Conservation (phyloP, 345 rosid species). For the Turritis glabra region DNA sequence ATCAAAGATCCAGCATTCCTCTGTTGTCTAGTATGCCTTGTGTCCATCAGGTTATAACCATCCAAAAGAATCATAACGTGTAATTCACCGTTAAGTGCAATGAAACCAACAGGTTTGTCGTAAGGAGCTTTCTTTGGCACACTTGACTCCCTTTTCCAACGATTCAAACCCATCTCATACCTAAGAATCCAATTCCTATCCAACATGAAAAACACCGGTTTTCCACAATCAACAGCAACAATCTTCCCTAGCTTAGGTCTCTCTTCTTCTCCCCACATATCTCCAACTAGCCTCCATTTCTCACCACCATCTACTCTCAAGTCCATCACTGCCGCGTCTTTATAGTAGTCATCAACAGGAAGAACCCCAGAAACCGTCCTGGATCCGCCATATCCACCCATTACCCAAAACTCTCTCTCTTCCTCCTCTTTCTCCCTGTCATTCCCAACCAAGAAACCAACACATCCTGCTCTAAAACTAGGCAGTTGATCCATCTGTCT, state of each 20-base stretch:
- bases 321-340: conserved; percentile 79
- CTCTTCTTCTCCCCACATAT: conserved; percentile 78
- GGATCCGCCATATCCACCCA: conserved; percentile 92
- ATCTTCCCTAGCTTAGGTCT: conserved; percentile 71
- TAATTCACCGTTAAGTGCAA: conserved; percentile 65
- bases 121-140: conserved; percentile 56
- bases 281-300: conserved; percentile 74
- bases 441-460: conserved; percentile 58
- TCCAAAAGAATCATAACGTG: conserved; percentile 57
- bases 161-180: conserved; percentile 61
- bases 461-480: conserved; percentile 83
- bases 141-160: conserved; percentile 64
- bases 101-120: conserved; percentile 58
- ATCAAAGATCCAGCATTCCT: conserved; percentile 56
- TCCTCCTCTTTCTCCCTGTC: conserved; percentile 44
- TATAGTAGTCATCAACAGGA: conserved; percentile 81
- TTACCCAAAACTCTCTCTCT: conserved; percentile 84
- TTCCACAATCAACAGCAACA: conserved; percentile 48
- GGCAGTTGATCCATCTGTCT: conserved; percentile 64
- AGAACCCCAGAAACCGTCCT: conserved; percentile 76
- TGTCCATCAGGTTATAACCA: conserved; percentile 50
- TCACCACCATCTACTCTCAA: conserved; percentile 42
- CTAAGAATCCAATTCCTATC: conserved; percentile 65
- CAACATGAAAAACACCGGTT: conserved; percentile 72
- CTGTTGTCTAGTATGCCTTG: conserved; percentile 45